Base-by-base conservation (phyloP, 2,329 filamentous ascomycete genomes). In the Dactylellina drechsleri region DNA sequence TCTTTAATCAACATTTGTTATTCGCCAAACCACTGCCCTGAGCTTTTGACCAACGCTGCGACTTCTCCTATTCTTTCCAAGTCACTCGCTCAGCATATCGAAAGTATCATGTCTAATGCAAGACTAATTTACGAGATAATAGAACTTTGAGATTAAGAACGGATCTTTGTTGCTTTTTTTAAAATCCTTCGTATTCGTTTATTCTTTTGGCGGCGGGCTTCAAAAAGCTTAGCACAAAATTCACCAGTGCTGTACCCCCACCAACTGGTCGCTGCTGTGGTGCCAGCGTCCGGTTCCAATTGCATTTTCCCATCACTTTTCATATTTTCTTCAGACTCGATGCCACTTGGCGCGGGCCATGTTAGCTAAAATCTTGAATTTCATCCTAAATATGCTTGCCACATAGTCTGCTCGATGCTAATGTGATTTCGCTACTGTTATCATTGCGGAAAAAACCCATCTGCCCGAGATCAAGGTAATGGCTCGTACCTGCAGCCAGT, bases 401-500 rank as follows among this genome's bases (percentile, higher is more conserved):
- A n/a, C 15, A 15, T 5, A 43, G 40, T 43, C 40, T 12, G n/a
- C n/a, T 43, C n/a, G 13, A n/a, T 36, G 6, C 6, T 10, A 7
- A 36, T 36, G 31, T 7, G 31, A 36, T 8, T 7, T 36, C 6
- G 10, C 31, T 36, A 7, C 31, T 8, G 31, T 36, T 36, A 36
- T 36, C 31, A 36, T 36, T 7, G 31, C 31, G 31, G 31, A 36
- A 36, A 36, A 36, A 36, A 7, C 4, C 41, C n/a, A 49, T 18
- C 15, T 31, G n/a, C 13, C 57, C 65, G 26, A n/a, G 8, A 43
- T 60, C 47, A 68, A 68, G 65, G 57, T 53, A 60, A 47, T 60
- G 56, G 66, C 41, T 58, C 66, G 57, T 57, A 70, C 66, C 66
- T 70, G 66, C 66, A 70, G 49, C 45, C 4, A 58, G 36, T 26